Conservation (phyloP, 495 filamentous ascomycete species). For the Rusavskia elegans region DNA sequence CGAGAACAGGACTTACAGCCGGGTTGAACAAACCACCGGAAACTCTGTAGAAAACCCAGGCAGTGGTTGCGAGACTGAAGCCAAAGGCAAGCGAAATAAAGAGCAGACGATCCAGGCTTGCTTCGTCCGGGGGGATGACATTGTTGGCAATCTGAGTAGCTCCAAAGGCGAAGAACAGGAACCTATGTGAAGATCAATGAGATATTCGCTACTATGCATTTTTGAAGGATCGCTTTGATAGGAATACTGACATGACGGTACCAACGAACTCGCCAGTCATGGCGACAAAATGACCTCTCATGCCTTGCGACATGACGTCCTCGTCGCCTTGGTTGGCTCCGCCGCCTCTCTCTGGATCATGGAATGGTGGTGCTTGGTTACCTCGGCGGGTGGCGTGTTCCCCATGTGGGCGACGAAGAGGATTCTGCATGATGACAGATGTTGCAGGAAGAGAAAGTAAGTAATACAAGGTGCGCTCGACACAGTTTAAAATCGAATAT, state of each 20-base stretch:
- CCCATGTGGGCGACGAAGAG: constrained; percentile 1
- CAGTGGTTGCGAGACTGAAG: constrained; percentile 61
- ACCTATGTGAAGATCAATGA: constrained; percentile 16
- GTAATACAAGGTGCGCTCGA: background rate
- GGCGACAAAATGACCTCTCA: constrained; percentile 8
- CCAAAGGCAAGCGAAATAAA: constrained; percentile 63
- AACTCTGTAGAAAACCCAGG: constrained; percentile 74
- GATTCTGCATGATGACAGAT: background rate
- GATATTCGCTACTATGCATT: no score
- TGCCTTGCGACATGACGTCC: constrained; percentile 9
- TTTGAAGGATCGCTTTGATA: no score
- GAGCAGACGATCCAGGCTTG: constrained; percentile 27
- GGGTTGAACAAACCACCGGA: constrained; percentile 75
- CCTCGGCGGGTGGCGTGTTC: background rate
- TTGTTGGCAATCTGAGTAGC: constrained; percentile 60
- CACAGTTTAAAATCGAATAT: no score
- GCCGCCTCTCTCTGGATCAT: constrained; percentile 10
- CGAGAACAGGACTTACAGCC: constrained; percentile 28
- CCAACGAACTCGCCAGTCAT: constrained; percentile 25
- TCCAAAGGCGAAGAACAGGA: constrained; percentile 37
- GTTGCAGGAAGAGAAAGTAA: background rate
- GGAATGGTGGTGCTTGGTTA: constrained; percentile 1
- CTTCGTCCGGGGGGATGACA: background rate
- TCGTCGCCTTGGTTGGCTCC: constrained; percentile 10
- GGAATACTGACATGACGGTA: constrained; percentile 12